Evolutionary conservation across 2,329 filamentous ascomycete genomes (phyloP), one percentile per base, ranked within the genome.

Genomic region (Teratosphaeria gauchensis): DNA sequence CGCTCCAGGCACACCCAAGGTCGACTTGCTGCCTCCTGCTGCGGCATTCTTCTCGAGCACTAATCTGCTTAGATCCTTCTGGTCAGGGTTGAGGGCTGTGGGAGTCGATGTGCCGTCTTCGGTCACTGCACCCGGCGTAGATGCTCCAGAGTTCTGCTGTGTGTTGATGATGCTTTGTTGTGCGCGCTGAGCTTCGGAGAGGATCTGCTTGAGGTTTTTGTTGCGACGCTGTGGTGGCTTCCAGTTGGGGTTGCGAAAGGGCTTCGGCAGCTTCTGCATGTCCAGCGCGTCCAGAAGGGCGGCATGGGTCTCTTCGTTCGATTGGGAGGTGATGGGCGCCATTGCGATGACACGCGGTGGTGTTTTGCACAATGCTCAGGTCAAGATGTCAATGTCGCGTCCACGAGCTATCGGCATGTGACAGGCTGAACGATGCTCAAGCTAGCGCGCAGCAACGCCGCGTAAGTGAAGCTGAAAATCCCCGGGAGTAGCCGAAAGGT

Each of bases 131-230:
- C 71, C 75, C 62, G 63, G 89, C 1, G 92, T 95, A 6, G 83
- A 89, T 56, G 84, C 81, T 64, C 91, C 91, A 69, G 88, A 92
- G 69, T 88, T 87, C 71, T 89, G 87, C 57, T 72, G 70, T 0
- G 90, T 96, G 16, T 88, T 90, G 69, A 92, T 80, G 38, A 89
- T 82, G 3, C 91, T 95, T n/a, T 90, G 90, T 78, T 97, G 92
- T 71, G 88, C 90, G 66, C 90, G 87, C 24, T 89, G 84, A 12
- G 88, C 89, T 69, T 99, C 94, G 60, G 90, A 88, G 61, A 99
- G 82, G 62, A 99, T 94, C 68, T 95, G 90, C 76, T 97, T 97
- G 75, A 97, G 87, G 75, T 96, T 97, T 80, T 99, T 99, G 83
- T 99, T 99, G 75, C 94, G 90, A 56, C 94, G 91, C 74, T 92